Evolutionary conservation across 768 basidiomycete species (phyloP).

Genomic region (Calocybe cyanea): DNA sequence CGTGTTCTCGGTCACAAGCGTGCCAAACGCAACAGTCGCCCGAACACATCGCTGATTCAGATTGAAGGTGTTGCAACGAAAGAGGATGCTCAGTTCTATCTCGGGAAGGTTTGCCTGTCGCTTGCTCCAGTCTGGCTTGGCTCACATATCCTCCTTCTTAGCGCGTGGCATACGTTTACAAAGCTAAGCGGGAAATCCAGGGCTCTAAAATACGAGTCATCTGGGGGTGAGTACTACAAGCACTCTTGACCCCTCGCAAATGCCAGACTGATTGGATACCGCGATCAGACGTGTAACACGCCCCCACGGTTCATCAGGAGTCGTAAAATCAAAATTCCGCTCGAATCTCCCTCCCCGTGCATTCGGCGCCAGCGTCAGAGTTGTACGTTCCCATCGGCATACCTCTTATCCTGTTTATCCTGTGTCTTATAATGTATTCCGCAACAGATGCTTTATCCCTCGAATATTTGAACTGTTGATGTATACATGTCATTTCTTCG

Average conservation of each 20-base stretch:
- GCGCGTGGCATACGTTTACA: constrained; percentile 98
- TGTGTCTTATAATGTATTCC: constrained; percentile 6
- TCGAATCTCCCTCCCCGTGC: constrained; percentile 92
- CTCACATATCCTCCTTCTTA: constrained; percentile 23
- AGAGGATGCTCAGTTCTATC: constrained; percentile 96
- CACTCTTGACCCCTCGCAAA: not conserved
- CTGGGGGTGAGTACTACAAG: constrained; percentile 76
- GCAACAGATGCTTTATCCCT: constrained; percentile 87
- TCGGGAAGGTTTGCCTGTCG: constrained; percentile 82
- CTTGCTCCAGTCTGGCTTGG: not conserved
- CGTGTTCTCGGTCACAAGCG: constrained; percentile 98
- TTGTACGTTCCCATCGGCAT: constrained; percentile 52
- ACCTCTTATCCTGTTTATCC: not conserved
- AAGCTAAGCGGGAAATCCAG: constrained; percentile 89
- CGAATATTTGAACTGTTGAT: constrained; percentile 60
- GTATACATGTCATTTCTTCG: constrained; percentile 30
- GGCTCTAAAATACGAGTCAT: constrained; percentile 97
- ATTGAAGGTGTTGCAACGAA: constrained; percentile 94
- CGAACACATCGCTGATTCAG: constrained; percentile 94
- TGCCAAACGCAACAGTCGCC: constrained; percentile 93
- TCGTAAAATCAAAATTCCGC: constrained; percentile 95
- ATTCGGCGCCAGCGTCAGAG: constrained; percentile 89
- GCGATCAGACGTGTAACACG: constrained; percentile 77
- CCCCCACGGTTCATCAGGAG: constrained; percentile 91
- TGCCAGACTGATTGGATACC: not conserved